phyloP scores from a whole-genome alignment of 2,329 filamentous ascomycete species.

The Claviceps digitariae region DNA sequence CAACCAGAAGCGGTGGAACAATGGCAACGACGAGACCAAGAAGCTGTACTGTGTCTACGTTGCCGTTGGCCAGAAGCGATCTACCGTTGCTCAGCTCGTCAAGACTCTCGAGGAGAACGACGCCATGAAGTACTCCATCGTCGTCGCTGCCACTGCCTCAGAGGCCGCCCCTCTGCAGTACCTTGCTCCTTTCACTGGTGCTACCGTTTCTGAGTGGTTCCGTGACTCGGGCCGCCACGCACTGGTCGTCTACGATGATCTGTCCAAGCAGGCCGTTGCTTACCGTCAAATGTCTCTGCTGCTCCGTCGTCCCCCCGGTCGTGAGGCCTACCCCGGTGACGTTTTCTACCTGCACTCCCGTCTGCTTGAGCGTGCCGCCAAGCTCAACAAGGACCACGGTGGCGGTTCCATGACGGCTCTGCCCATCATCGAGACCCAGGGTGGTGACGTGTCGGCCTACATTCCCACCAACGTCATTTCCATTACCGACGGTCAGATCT shows the following conservation, averaged over 20 bases:
- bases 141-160: conserved; percentile 93
- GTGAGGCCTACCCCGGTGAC: conserved; percentile 98
- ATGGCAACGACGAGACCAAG: conserved; percentile 72
- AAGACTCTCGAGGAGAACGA: conserved; percentile 99
- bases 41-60: conserved; percentile 99
- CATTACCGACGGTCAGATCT: conserved; percentile 99
- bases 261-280: conserved; percentile 94
- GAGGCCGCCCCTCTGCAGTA: conserved; percentile 94
- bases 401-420: conserved; percentile 95
- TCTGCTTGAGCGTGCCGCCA: conserved; percentile 97
- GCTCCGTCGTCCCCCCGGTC: conserved; percentile 91
- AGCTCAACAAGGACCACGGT: conserved; percentile 93
- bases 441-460: conserved; percentile 99
- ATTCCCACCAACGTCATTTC: conserved; percentile 99
- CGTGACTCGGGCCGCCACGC: conserved; percentile 78
- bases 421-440: conserved; percentile 97
- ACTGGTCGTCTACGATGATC: conserved; percentile 84
- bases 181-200: conserved; percentile 80
- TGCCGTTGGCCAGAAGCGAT: conserved; percentile 98
- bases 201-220: conserved; percentile 58
- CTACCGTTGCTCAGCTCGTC: conserved; percentile 97
- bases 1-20: conserved; percentile 99
- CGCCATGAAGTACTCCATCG: conserved; percentile 93
- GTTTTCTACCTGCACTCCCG: conserved; percentile 99
- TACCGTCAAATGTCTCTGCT: conserved; percentile 99